A percentile compares a stretch with the other conserved stretches of the same genome.
These are phyloP conservation scores for Cyberlindnera subsufficiens DNA, from an alignment of 805 yeast species.

Conservation along the genomic window DNA sequence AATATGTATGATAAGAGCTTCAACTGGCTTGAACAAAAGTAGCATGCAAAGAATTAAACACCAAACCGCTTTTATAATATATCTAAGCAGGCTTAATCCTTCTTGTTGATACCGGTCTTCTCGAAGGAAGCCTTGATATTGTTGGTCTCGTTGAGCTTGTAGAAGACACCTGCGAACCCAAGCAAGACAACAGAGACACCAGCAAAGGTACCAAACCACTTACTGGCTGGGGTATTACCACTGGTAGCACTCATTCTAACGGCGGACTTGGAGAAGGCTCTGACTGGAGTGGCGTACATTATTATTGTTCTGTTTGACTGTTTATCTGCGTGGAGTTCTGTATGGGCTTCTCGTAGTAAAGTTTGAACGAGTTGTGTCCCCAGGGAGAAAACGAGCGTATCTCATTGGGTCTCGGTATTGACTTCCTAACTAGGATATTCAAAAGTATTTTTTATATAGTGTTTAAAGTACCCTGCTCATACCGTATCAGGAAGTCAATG, in stretches of 20 bases:
- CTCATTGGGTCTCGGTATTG: slow-evolving; percentile 9
- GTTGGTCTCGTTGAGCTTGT: slow-evolving; percentile 21
- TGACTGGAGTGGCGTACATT: slow-evolving; percentile 24
- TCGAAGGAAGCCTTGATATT: slow-evolving; percentile 16
- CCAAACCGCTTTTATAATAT: not conserved
- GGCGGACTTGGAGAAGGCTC: slow-evolving; percentile 22
- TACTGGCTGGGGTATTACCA: slow-evolving; percentile 6
- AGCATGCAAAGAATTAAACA: not conserved
- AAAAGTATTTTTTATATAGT: too few species aligned
- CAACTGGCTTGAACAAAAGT: too few species aligned
- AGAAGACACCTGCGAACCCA: slow-evolving; percentile 20
- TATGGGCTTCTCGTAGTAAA: too few species aligned
- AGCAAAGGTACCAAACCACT: slow-evolving; percentile 21
- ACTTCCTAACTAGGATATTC: slow-evolving; percentile 11
- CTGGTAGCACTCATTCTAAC: slow-evolving; percentile 18
- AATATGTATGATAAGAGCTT: too few species aligned
- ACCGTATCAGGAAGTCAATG: too few species aligned
- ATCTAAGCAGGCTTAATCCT: slow-evolving; percentile 1
- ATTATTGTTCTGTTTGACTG: slow-evolving; percentile 1
- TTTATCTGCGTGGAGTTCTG: not conserved
- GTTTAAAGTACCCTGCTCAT: too few species aligned
- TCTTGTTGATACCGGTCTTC: slow-evolving; percentile 17
- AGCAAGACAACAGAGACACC: slow-evolving; percentile 19
- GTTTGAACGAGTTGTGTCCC: too few species aligned
- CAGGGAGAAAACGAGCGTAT: too few species aligned